Base-by-base conservation (phyloP, 1,139 yeast genomes). In the Lizanozyma gosingica region DNA sequence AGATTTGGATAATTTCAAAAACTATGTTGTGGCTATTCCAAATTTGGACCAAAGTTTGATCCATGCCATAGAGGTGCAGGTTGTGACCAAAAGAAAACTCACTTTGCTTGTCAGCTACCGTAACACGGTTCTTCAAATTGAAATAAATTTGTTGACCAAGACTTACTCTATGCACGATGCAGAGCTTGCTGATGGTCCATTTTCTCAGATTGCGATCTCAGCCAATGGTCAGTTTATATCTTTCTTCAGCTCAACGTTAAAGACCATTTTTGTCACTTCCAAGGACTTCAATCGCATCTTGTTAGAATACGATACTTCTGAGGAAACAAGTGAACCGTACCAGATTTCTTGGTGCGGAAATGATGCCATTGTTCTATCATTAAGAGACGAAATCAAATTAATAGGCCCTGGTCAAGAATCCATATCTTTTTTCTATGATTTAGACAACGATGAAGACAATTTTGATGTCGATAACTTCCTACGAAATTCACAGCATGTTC, bases 301-400 rank as follows among this genome's bases (percentile, higher is more conserved):
- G n/a, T 62, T 78, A 33, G 80, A 77, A 41, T 74, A 75, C 42
- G 69, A 68, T 42, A 57, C 66, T 1, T 54, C 64, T 17, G 61
- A 57, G 44, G 71, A 63, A 45, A 57, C 67, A 35, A 47, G 61
- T 38, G 16, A 69, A 52, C 59, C 70, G 1, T 53, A 59, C 34
- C 74, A 74, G 46, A 62, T 86, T 11, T 72, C 71, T 44, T 90
- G 97, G 97, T 85, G 95, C 58, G 87, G 92, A 0, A 80, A 82
- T 49, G 95, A 87, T 62, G 87, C 94, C 0, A 78, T 88, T 1
- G 80, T 79, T 0, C 37, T 78, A 29, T 64, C 80, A 0, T 69
- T 74, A 44, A 65, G 72, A 3, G 94, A 83, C 48, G 90, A 83
- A 43, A 53, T 87, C 17, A 73, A 75, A 44, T 57, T 90, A 14